Percentiles rank a stretch among this genome's conserved stretches.
These are phyloP conservation scores for Rhizopus stolonifer DNA, from an alignment of 371 early-diverging fungal species.

Conservation along the genomic window DNA sequence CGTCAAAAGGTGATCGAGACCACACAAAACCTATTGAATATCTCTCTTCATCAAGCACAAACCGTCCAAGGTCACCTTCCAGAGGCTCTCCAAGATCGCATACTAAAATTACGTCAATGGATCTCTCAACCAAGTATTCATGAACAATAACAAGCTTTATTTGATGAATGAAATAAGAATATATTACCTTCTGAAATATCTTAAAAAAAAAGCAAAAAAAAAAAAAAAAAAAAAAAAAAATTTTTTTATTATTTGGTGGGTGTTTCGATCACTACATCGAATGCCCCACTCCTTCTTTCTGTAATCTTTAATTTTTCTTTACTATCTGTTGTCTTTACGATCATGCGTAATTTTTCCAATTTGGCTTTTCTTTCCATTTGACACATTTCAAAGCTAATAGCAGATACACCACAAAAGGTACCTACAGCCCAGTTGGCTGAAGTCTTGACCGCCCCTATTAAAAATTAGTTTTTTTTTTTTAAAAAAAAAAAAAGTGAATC, in stretches of 20 bases:
- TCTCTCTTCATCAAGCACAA: too few relatives aligned
- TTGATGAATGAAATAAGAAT: too few relatives aligned
- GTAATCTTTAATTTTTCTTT: slow-evolving; percentile 29
- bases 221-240: slow-evolving; percentile 9
- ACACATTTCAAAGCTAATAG: slow-evolving; percentile 44
- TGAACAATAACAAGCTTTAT: too few relatives aligned
- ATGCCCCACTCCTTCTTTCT: slow-evolving; percentile 36
- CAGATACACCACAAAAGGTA: slow-evolving; percentile 44
- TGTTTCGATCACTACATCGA: slow-evolving; percentile 40
- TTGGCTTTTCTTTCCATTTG: slow-evolving; percentile 44
- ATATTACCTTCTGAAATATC: slow-evolving; percentile 35
- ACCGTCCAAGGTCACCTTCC: too few relatives aligned
- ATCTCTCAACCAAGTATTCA: too few relatives aligned
- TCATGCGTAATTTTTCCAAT: slow-evolving; percentile 35
- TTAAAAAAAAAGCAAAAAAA: slow-evolving; percentile 27
- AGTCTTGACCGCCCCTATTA: slow-evolving; percentile 22
- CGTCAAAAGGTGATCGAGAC: too few relatives aligned
- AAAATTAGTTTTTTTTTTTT: too few relatives aligned
- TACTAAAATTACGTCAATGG: too few relatives aligned
- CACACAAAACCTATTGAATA: too few relatives aligned
- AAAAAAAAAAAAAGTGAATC: not conserved
- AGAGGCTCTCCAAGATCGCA: too few relatives aligned
- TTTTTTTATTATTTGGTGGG: slow-evolving; percentile 10
- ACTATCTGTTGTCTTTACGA: slow-evolving; percentile 44
- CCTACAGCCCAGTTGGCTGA: slow-evolving; percentile 54